Evolutionary conservation across 768 basidiomycete species (phyloP), one percentile per base, ranked within the genome.

Genomic region (Artomyces pyxidatus): DNA sequence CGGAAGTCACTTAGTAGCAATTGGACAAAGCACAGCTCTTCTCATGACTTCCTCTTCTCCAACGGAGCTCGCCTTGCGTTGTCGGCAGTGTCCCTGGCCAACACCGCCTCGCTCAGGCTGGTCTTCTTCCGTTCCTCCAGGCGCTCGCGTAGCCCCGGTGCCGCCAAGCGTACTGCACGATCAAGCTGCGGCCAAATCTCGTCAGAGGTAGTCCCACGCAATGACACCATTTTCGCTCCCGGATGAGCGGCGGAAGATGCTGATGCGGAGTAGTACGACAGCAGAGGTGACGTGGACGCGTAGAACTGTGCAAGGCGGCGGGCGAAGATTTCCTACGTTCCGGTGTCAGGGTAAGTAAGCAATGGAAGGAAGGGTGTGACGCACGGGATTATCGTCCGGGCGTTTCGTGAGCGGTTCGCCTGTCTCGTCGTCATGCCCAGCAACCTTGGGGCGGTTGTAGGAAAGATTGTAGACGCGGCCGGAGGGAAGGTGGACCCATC

Each of bases 121-220:
- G 72, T 74, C 49, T 71, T 70, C 51, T 73, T 71, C 51, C 60
- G 66, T 37, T 69, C 71, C 27, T 72, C 70, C 16, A 63, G 58
- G 22, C 77, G 75, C 62, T 81, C 78, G 50, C 71, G 74, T 50
- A 88, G 60, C 4, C 62, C 58, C 3, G 88, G 84, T 60, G 86
- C 86, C 2, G 73, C 63, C 22, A 69, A 65, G 44, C 70, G 68
- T 21, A 92, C 69, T 19, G 77, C 68, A 38, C 65, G 65, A 53
- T 91, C 88, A 10, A 95, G 73, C 55, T 82, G 70, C 2, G 88
- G 89, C 90, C 90, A 94, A 54, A 94, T 93, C 64, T 92, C 88
- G 59, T 93, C 87, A 3, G 86, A 88, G 7, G 88, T 88, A 48
- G 72, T 67, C 3, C 91, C 90, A 17, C 74, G 70, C 26, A 95